Base-by-base conservation (phyloP, 352 stramenopile genomes). In the Phytophthora europaea region DNA sequence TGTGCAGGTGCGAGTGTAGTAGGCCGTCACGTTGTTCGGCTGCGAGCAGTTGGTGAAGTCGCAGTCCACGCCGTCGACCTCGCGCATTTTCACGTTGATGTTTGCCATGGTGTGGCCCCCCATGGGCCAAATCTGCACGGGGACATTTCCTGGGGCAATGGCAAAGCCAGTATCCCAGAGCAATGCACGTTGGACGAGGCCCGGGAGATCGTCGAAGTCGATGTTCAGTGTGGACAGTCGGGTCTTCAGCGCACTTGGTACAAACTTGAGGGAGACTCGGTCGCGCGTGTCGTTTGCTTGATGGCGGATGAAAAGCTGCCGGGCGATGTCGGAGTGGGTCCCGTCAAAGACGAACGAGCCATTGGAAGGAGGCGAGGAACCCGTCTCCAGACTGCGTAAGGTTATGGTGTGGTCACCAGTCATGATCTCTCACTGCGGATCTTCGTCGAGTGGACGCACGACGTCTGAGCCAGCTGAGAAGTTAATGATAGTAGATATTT, bases 131-230 rank as follows among this genome's bases (percentile, higher is more conserved):
- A 81, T 70, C 56, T 75, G 65, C 8, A 80, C 43, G 7, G 64
- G 33, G 20, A 65, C 38, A 15, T 69, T 61, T 3, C 10, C n/a
- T 0, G 70, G 60, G 0, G 73, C 70, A 26, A 72, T 20, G 18
- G 59, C 73, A 22, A 78, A 80, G 13, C 78, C 78, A 15, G 72
- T 64, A 45, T 85, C 78, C 78, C 78, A 85, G 6, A 85, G 69
- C 20, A 85, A 40, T 0, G 75, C 78, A 22, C 72, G 72, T 23
- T 82, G 78, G 1, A 81, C 65, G 0, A 81, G 28, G 15, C 71
- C 75, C 13, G 73, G 73, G 4, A 83, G 56, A 2, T 52, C 18
- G 13, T 36, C 38, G 22, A 76, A 83, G 4, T 54, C n/a, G n/a
- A 72, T 55, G 18, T 68, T 48, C 4, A 80, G n/a, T 1, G 56